A percentile compares a stretch with the other conserved stretches of the same genome.
Evolutionary conservation across 371 early-diverging fungal genomes (phyloP).

Genomic region (Aphelidium insulamus): DNA sequence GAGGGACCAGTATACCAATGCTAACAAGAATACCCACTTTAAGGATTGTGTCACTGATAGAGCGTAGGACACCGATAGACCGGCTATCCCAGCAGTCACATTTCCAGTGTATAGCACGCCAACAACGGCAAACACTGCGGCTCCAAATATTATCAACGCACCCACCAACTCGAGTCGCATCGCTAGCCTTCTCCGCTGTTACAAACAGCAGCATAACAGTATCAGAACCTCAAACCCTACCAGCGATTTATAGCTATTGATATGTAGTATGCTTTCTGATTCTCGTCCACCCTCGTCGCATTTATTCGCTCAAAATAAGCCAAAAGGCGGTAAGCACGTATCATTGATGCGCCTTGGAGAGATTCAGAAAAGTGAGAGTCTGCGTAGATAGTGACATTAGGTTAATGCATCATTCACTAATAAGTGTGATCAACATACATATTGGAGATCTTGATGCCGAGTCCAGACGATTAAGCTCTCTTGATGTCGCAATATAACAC

Average conservation of each 20-base stretch:
- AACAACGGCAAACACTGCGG: constrained; percentile 35
- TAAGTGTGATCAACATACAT: constrained; percentile 53
- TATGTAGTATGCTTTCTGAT: constrained; percentile 56
- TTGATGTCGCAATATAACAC: constrained; percentile 43
- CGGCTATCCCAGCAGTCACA: constrained; percentile 51
- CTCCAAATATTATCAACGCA: constrained; percentile 31
- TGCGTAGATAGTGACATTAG: neutral
- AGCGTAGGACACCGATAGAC: constrained; percentile 70
- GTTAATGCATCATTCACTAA: neutral
- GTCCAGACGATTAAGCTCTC: constrained; percentile 59
- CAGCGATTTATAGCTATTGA: constrained; percentile 64
- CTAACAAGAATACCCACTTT: constrained; percentile 49
- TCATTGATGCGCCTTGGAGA: constrained; percentile 43
- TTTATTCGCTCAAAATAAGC: constrained; percentile 47
- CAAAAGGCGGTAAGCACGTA: constrained; percentile 56
- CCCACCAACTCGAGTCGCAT: constrained; percentile 63
- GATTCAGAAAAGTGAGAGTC: constrained; percentile 22
- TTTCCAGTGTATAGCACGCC: constrained; percentile 13
- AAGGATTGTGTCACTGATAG: constrained; percentile 54
- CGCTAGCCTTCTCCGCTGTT: too few relatives aligned
- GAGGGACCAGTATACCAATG: constrained; percentile 8
- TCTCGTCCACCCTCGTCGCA: constrained; percentile 46
- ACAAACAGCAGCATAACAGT: too few relatives aligned
- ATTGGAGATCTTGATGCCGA: constrained; percentile 57
- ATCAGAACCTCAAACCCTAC: too few relatives aligned